Evolutionary conservation across 257 asterid species (phyloP), one percentile per base, ranked within the genome.

Genomic region (Paraleonurus japonicus): DNA sequence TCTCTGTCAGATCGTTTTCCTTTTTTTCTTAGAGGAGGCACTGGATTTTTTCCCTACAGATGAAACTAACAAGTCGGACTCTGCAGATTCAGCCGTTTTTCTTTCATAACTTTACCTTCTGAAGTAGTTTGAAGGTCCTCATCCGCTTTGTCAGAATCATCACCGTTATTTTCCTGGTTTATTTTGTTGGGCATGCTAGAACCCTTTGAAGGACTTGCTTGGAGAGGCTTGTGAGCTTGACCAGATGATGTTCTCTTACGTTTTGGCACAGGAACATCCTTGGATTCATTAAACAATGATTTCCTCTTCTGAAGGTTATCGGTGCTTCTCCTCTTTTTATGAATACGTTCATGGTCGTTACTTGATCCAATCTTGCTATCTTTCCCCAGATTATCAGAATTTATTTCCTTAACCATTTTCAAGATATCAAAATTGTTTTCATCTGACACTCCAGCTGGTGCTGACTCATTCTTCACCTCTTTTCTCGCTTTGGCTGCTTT

Each of bases 381-480:
- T 63, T 76, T 74, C 69, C 80, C 89, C 70, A 63, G 57, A 79
- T 79, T 79, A 80, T 86, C 86, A 64, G 87, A 79, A 79, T 92
- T 90, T 80, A 92, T 95, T 84, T 92, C 95, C 79, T 89, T 80
- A 75, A 88, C 95, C 95, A 95, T 74, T 79, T 80, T 86, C 89
- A 95, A 76, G 78, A 95, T 84, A 81, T 92, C 99, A 86, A 90
- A 77, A 60, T 84, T 85, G 64, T 71, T 83, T 70, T 80, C 91
- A 22, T 78, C 76, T 59, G 82, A 73, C 77, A 37, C 80, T 32
- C 73, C 86, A 64, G 86, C 80, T 53, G 74, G 73, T 43, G 81
- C 73, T 80, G 89, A 67, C 69, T 82, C 91, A 35, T 75, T 76
- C 84, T 85, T 92, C 62, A 79, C 83, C 83, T 85, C 95, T 79